Base-by-base conservation (phyloP, 1,284 basidiomycete species). In the Puccinia triticina region DNA sequence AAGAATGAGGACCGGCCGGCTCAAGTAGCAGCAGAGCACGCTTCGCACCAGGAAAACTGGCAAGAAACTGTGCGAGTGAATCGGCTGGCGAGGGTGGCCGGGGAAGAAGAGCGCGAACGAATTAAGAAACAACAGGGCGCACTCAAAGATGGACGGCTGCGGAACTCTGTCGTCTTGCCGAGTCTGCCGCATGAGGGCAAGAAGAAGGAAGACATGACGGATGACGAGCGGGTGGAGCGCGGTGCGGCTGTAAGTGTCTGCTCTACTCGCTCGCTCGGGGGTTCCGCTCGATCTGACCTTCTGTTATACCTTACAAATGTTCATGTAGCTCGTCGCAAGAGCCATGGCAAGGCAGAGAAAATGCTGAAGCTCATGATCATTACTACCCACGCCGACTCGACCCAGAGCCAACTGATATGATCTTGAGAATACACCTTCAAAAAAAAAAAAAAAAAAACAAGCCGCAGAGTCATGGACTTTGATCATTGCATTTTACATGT, bases 221-320 rank as follows among this genome's bases (percentile, higher is more conserved):
- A 86, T 40, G 76, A 85, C 61, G 83, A 86, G 66, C 76, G 84
- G 32, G 83, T 78, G 18, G 85, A 86, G 57, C 61, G 85, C n/a
- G 85, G 85, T 0, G 80, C 85, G 18, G 85, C 85, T 50, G 79
- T 81, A 59, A 48, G 79, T 66, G 23, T 23, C 34, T 43, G 34
- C 57, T 48, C 64, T 46, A 46, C 18, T 59, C 21, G 3, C 50
- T 53, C 50, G 14, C 16, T 12, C 46, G 4, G 12, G 40, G 12
- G 4, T 43, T 26, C 12, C 69, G 32, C 21, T 66, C 32, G 26
- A 26, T 72, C 48, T 72, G 69, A 46, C 23, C 2, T 48, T 43
- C 10, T 67, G 34, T 37, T 23, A 8, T 18, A 16, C 18, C 48
- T 46, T 21, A 59, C 11, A 57, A 74, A 21, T 46, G 2, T 29